Evolutionary conservation across 768 basidiomycete genomes (phyloP), one percentile per base, ranked within the genome.

Genomic region (Tephrocybe sp.): DNA sequence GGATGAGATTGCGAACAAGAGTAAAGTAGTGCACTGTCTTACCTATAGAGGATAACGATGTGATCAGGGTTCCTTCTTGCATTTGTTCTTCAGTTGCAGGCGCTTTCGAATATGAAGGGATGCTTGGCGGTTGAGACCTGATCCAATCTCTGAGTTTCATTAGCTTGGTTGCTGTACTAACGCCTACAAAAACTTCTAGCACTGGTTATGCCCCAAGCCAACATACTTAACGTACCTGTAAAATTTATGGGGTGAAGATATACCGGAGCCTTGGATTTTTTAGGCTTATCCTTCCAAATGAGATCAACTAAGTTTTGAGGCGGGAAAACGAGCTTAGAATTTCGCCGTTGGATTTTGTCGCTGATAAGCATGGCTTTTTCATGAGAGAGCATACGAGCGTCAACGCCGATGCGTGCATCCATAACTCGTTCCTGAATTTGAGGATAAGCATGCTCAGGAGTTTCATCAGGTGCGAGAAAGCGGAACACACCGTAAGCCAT

Each of bases 291-390:
- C 54, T 79, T 80, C 91, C 93, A 94, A 35, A 86, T 71, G 2
- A 87, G 73, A 63, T 96, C 93, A 40, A 95, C 70, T 28, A 93
- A 75, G 64, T 96, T 96, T 64, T 89, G 83, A 9, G 87, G 79
- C 0, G 91, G 91, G 57, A 86, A 93, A 16, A 86, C 75, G 51
- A 95, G 74, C 64, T 86, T 87, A 15, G 86, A 82, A 44, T 71
- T 73, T 44, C 76, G 75, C 35, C 70, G 34, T 16, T 65, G 66
- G 7, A 92, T 74, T 55, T 80, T 81, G 36, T 74, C 60, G 52
- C 80, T 82, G 46, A 93, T 70, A 36, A 74, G 68, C 9, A 77
- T 72, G 12, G 86, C 87, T 51, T 83, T 84, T 59, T 86, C 82
- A 60, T 88, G 82, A 0, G 89, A 80, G 47, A 94, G 69, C 81